Base-by-base conservation (phyloP, 495 filamentous ascomycete genomes). In the Glutinoglossum americanum region DNA sequence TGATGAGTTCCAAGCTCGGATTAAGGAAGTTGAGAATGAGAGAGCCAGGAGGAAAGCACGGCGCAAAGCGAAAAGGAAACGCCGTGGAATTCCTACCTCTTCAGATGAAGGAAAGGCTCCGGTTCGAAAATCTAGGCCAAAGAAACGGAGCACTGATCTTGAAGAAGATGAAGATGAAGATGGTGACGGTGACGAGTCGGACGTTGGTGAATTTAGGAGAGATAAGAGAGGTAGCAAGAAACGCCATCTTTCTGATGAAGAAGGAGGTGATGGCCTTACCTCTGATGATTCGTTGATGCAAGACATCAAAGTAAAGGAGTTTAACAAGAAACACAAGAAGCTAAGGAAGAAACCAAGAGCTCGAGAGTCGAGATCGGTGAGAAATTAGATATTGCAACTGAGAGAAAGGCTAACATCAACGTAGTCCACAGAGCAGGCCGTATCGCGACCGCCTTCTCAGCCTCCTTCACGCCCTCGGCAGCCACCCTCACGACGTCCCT, bases 51-150 rank as follows among this genome's bases (percentile, higher is more conserved):
- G 79, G n/a, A 74, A 72, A 55, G 63, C 59, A 54, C 74, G 70
- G 55, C 70, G 78, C 35, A 71, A 73, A 59, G 69, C 59, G 13
- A 79, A 78, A 66, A 59, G 66, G 63, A 56, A 41, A 41, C 69
- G 61, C 54, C 58, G 71, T 11, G 70, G 71, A 1, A 45, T 71
- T 26, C 58, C 26, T 30, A 53, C 49, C 23, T 53, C 49, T 1
- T 53, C 49, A 28, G 49, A 53, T 17, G 49, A 53, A 32, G 49
- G 17, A 1, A 17, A 32, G 23, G 25, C 8, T 53, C 37, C 37
- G 13, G 37, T 13, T 17, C 5, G n/a, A 51, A 10, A 15, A 10
- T 25, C 8, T 51, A 25, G 47, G 26, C 23, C 6, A 51, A 23
- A 51, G 15, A 25, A 51, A 3, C 47, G n/a, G 23, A 28, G 8